A percentile compares a stretch with the other conserved stretches of the same genome.
Evolutionary conservation across 2,329 filamentous ascomycete genomes (phyloP).

Genomic region (Pseudogymnoascus verrucosus): DNA sequence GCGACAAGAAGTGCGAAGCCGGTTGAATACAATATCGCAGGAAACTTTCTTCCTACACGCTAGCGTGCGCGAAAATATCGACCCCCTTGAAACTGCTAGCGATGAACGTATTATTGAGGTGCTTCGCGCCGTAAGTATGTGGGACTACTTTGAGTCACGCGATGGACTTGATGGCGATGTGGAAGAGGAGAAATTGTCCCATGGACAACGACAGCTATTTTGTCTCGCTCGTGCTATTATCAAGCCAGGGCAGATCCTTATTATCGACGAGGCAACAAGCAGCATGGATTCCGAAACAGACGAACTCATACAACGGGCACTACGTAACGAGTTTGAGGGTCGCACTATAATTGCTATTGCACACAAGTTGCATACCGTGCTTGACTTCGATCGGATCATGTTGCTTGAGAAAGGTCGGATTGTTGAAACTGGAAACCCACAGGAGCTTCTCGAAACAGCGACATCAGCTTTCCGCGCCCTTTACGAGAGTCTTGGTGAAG

Average conservation of each 20-base stretch:
- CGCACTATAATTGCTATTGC: conserved; percentile 43
- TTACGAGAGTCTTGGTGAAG: not conserved
- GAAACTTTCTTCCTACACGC: conserved; percentile 87
- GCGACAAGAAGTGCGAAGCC: conserved; percentile 77
- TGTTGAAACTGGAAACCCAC: conserved; percentile 60
- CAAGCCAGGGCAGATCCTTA: conserved; percentile 30
- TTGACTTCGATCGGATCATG: conserved; percentile 42
- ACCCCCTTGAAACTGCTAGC: conserved; percentile 75
- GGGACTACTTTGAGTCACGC: conserved; percentile 29
- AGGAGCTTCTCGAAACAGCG: not conserved
- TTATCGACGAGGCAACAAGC: conserved; percentile 37
- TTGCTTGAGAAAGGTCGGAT: conserved; percentile 49
- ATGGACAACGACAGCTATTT: conserved; percentile 43
- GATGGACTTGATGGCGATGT: conserved; percentile 31
- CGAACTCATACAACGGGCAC: conserved; percentile 44
- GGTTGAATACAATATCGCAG: conserved; percentile 91
- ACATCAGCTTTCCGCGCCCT: conserved; percentile 4
- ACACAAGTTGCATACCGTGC: conserved; percentile 35
- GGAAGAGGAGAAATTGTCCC: conserved; percentile 70
- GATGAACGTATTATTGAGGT: conserved; percentile 80
- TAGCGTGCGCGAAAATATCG: conserved; percentile 79
- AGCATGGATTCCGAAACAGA: conserved; percentile 53
- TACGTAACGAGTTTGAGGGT: conserved; percentile 42
- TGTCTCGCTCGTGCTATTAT: conserved; percentile 40
- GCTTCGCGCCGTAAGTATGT: conserved; percentile 61